These are phyloP conservation scores for Podosphaera fusca DNA, from an alignment of 2,329 filamentous ascomycete species.

Conservation along the genomic window DNA sequence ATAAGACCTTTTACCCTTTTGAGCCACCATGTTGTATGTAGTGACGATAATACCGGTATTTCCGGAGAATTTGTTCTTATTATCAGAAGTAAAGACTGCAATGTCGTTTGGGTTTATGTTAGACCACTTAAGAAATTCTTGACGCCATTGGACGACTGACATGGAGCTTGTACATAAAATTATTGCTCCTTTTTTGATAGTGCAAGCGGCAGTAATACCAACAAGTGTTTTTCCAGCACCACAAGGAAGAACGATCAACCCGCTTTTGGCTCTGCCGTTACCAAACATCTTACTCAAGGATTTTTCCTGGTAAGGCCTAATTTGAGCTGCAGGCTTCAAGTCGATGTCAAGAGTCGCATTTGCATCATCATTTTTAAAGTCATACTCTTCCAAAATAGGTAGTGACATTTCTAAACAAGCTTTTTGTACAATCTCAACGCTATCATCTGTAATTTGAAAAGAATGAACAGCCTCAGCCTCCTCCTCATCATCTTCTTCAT, in stretches of 20 bases:
- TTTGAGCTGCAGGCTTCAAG: constrained; percentile 67
- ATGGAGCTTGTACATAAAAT: constrained; percentile 93
- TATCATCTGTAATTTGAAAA: constrained; percentile 67
- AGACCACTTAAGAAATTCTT: constrained; percentile 97
- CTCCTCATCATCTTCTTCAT: constrained; percentile 64
- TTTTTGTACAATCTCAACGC: constrained; percentile 71
- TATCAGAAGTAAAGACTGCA: constrained; percentile 82
- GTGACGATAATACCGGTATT: constrained; percentile 93
- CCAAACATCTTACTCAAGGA: constrained; percentile 98
- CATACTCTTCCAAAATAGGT: constrained; percentile 87
- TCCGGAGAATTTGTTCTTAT: constrained; percentile 65
- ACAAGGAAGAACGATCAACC: constrained; percentile 90
- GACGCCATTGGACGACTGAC: constrained; percentile 91
- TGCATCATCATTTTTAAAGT: constrained; percentile 74
- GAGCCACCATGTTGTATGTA: constrained; percentile 97
- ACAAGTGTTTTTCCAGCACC: constrained; percentile 94
- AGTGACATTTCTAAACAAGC: constrained; percentile 69
- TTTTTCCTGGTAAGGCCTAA: constrained; percentile 89
- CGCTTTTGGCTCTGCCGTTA: constrained; percentile 88
- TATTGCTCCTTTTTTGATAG: constrained; percentile 88
- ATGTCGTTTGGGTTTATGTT: constrained; percentile 89
- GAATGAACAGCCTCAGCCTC: constrained; percentile 73
- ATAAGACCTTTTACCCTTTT: constrained; percentile 65
- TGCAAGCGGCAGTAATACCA: constrained; percentile 94
- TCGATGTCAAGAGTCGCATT: constrained; percentile 91